Evolutionary conservation across 164 flowering plant genomes (phyloP).

Genomic region (Stephania yunnanensis): DNA sequence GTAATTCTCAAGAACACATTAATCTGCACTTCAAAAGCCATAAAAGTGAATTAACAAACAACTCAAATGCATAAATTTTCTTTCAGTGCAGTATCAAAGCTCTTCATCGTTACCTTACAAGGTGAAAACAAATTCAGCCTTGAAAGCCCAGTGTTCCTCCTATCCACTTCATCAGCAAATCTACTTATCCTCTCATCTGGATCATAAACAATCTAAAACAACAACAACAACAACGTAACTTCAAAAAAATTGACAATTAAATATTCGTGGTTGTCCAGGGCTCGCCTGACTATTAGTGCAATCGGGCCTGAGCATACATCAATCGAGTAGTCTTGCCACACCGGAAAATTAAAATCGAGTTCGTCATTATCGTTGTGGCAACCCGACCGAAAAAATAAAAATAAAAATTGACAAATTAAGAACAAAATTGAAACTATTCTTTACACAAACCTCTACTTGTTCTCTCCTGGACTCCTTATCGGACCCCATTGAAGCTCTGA

Average conservation of each 20-base stretch:
- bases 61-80: background rate
- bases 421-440: background rate
- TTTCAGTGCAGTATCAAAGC: background rate
- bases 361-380: too few relatives aligned
- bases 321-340: too few relatives aligned
- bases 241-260: too few relatives aligned
- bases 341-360: too few relatives aligned
- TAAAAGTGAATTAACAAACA: background rate
- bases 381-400: too few relatives aligned
- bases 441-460: slow-evolving; percentile 52
- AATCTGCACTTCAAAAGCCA: slow-evolving; percentile 40
- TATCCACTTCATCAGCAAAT: slow-evolving; percentile 79
- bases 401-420: background rate
- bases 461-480: slow-evolving; percentile 29
- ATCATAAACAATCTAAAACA: slow-evolving; percentile 60
- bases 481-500: slow-evolving; percentile 40
- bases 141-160: slow-evolving; percentile 57
- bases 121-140: slow-evolving; percentile 90
- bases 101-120: slow-evolving; percentile 58
- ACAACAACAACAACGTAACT: slow-evolving; percentile 6
- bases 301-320: too few relatives aligned
- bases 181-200: slow-evolving; percentile 64
- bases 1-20: slow-evolving; percentile 91
- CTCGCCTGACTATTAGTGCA: too few relatives aligned
- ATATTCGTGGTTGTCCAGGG: too few relatives aligned